Evolutionary conservation across 225 moss, liverwort and hornwort species (phyloP), one percentile per base, ranked within the genome.

Genomic region (Bryoerythrophyllum caledonicum): DNA sequence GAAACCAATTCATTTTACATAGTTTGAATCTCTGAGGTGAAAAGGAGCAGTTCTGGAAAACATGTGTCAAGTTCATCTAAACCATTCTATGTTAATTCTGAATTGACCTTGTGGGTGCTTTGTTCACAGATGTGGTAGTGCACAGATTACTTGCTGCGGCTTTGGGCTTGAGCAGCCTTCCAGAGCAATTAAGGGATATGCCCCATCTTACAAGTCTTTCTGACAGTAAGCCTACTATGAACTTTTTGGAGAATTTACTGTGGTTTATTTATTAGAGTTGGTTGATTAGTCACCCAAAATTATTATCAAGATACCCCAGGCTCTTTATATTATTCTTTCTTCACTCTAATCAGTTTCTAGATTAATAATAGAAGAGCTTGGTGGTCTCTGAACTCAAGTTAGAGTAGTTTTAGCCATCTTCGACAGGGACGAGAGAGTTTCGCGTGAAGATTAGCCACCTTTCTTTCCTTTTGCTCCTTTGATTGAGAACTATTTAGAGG

Each of bases 91-190:
- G 20, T 38, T 46, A 28, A 56, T 32, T 76, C 63, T 17, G 23
- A 43, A 48, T 44, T 74, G 44, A 74, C n/a, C 68, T 17, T 63
- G 71, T 63, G 71, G 67, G 28, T 72, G 26, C 56, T 52, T 24
- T 68, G 6, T 72, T 19, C 65, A 64, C 89, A 93, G 99, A 99
- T 91, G 89, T 99, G 65, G 86, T 99, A 26, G 99, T 99, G 26
- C 99, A 99, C 72, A 93, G 99, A 76, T 84, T 99, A 53, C 88
- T 99, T 71, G 89, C 93, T 80, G 99, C 99, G 53, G 99, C 99
- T 43, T 87, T 99, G 81, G 86, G 91, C 60, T 88, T 99, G 86
- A 95, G 85, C 80, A 82, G 71, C 67, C 71, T 99, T 70, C 99
- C 95, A 79, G 67, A 86, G 34, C 79, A 87, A 76, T 85, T 93